Evolutionary conservation across 257 asterid species (phyloP).

Genomic region (Gentiana dahurica): DNA sequence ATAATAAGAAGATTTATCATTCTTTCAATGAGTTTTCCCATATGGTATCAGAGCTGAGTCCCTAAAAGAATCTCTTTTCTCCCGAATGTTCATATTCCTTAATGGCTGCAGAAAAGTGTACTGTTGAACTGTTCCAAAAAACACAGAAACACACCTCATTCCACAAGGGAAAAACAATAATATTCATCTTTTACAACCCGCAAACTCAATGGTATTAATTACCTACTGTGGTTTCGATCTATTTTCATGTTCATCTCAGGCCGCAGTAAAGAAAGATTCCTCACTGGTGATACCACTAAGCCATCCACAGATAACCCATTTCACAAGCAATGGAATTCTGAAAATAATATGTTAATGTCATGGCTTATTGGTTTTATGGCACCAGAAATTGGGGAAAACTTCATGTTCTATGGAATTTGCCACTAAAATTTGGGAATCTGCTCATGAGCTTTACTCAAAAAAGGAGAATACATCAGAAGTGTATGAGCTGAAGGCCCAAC

Average conservation of each 20-base stretch:
- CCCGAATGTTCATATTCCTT: no score
- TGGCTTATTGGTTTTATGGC: not conserved
- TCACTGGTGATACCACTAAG: not conserved
- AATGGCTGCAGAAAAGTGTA: no score
- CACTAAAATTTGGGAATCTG: not conserved
- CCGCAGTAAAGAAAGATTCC: not conserved
- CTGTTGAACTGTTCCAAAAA: no score
- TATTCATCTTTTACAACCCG: no score
- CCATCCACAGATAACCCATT: not conserved
- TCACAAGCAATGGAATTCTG: not conserved
- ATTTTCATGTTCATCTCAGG: not conserved
- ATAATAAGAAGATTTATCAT: no score
- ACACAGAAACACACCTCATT: no score
- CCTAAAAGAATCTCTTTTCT: no score
- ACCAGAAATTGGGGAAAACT: not conserved
- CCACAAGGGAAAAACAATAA: no score
- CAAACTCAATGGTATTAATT: no score
- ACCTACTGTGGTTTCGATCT: not conserved
- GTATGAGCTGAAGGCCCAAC: not conserved
- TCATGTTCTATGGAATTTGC: not conserved
- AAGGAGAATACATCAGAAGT: not conserved
- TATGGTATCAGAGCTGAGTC: no score
- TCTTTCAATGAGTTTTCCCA: no score
- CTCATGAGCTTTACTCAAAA: not conserved
- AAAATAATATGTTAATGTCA: no score